Evolutionary conservation across 352 stramenopile species (phyloP), one percentile per base, ranked within the genome.

Genomic region (Phytopythium boreale): DNA sequence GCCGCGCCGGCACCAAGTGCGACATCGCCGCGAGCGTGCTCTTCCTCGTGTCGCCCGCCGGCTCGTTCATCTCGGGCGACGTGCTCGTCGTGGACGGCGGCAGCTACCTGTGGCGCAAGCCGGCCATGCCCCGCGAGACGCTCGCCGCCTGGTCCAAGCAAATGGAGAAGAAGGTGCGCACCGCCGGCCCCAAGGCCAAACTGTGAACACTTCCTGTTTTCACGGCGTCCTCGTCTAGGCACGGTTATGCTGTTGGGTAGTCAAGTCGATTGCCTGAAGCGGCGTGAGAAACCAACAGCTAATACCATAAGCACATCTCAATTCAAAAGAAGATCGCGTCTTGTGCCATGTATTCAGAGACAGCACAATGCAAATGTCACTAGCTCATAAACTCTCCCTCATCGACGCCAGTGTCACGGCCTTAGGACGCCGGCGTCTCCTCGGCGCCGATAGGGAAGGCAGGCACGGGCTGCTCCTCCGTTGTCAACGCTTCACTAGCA

Each of bases 31-130:
- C 79, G 12, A 73, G 81, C 2, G 84, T 91, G 50, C 70, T 97
- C 36, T 97, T 96, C 74, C 73, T 97, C 17, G 80, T 90, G 17
- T 95, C 86, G 0, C 76, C 78, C 14, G 89, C 82, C 4, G 88
- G 78, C 1, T 80, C 76, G 50, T 96, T 94, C 65, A 78, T 97
- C 37, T 90, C 87, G 44, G 90, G 90, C 20, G 75, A 92, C 63
- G 87, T 88, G 26, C 64, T 96, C 43, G 87, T 96, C 56, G 87
- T 95, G 20, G 89, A 97, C 62, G 89, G 89, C 57, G 89, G 75
- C 59, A 66, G 87, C 55, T 96, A 94, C 72, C 67, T 97, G 47
- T 91, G 76, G 71, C 90, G 90, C 67, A 70, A 80, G 20, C 84
- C 84, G 12, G 60, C 87, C 12, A 83, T 96, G 72, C 71, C 79